Conservation (phyloP, 2,329 filamentous ascomycete species). For the Ceratocystis variospora region DNA sequence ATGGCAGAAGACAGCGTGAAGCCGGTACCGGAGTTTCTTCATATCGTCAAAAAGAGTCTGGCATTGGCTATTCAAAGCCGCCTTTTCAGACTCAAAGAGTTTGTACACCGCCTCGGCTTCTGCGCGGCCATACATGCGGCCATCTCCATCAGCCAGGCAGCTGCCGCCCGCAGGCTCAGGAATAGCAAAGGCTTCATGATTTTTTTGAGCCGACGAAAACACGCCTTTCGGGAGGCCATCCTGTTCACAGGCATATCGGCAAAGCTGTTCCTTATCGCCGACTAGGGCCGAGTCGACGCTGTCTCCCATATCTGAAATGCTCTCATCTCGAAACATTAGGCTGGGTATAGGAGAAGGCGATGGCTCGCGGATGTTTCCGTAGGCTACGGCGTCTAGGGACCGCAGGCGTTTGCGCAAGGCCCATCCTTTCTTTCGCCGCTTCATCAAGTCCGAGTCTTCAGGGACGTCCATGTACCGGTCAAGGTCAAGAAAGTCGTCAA, state of each 20-base stretch:
- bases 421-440: slow-evolving; percentile 58
- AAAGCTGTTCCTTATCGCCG: not conserved
- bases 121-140: not conserved
- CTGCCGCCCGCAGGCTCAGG: not conserved
- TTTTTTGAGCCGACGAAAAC: not conserved
- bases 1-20: slow-evolving; percentile 91
- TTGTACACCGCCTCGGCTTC: slow-evolving; percentile 9
- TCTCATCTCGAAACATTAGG: not conserved
- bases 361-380: slow-evolving; percentile 10
- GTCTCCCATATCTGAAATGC: not conserved
- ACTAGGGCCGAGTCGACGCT: not conserved
- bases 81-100: slow-evolving; percentile 30
- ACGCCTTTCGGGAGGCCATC: not conserved
- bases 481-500: slow-evolving; percentile 72
- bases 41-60: slow-evolving; percentile 47
- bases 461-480: slow-evolving; percentile 72
- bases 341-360: not conserved
- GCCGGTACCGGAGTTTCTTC: slow-evolving; percentile 56
- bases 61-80: slow-evolving; percentile 24
- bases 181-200: not conserved
- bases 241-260: slow-evolving; percentile 12
- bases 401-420: slow-evolving; percentile 31
- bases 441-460: slow-evolving; percentile 46
- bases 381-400: slow-evolving; percentile 3
- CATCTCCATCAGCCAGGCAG: not conserved